These are phyloP conservation scores for Draba incana DNA, from an alignment of 345 rosid species.

Conservation along the genomic window DNA sequence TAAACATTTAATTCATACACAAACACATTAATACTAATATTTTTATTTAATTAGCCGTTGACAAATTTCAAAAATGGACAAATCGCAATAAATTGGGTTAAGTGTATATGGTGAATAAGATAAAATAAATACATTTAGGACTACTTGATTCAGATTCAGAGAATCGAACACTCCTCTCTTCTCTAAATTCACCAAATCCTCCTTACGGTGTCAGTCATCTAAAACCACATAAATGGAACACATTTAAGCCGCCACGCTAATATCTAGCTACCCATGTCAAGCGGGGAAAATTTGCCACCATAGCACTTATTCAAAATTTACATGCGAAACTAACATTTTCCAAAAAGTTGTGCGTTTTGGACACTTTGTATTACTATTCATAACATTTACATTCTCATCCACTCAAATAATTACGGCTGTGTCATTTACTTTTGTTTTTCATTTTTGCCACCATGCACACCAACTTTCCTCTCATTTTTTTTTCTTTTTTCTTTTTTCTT, in stretches of 20 bases:
- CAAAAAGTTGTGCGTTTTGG: too few species aligned
- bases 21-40: neutral
- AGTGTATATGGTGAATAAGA: constrained; percentile 29
- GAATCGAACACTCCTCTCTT: constrained; percentile 26
- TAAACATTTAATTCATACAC: neutral
- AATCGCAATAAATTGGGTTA: constrained; percentile 35
- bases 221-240: constrained; percentile 30
- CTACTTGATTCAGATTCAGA: constrained; percentile 36
- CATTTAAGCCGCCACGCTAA: constrained; percentile 17
- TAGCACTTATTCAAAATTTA: too few species aligned
- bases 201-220: constrained; percentile 33
- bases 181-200: constrained; percentile 35
- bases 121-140: constrained; percentile 15
- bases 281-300: too few species aligned
- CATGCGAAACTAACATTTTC: too few species aligned
- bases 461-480: too few species aligned
- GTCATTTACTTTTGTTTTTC: too few species aligned
- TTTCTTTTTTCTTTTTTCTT: too few species aligned
- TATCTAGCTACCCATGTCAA: constrained; percentile 5
- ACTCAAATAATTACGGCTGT: too few species aligned
- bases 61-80: constrained; percentile 13
- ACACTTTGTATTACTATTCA: too few species aligned
- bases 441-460: too few species aligned
- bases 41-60: neutral
- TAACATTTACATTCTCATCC: too few species aligned